A percentile compares a stretch with the other conserved stretches of the same genome.
phyloP scores from a whole-genome alignment of 108 stramenopile genomes.

The Nitzschia putrida region DNA sequence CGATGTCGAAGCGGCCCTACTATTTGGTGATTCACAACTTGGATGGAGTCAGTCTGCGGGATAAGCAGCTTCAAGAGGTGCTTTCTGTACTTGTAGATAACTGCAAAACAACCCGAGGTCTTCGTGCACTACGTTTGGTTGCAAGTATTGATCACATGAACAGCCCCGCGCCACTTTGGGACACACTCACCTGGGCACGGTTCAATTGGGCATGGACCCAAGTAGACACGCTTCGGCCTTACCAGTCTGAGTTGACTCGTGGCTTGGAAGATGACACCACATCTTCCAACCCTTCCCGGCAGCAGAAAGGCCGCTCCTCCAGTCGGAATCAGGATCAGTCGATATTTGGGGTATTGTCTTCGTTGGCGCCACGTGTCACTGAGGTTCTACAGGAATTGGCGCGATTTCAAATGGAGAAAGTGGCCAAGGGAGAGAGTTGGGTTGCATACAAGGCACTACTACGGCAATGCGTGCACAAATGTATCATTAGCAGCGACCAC shows the following conservation, averaged over 20 bases:
- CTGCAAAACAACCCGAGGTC: constrained; percentile 44
- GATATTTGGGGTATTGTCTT: constrained; percentile 42
- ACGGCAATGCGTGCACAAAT: constrained; percentile 51
- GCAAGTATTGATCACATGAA: constrained; percentile 79
- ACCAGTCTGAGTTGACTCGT: constrained; percentile 56
- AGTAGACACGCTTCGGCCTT: constrained; percentile 67
- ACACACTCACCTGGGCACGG: constrained; percentile 31
- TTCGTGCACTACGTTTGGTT: constrained; percentile 58
- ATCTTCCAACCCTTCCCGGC: background rate
- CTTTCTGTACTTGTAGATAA: constrained; percentile 55
- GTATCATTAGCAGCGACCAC: constrained; percentile 46
- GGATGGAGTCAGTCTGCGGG: constrained; percentile 63
- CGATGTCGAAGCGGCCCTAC: constrained; percentile 41
- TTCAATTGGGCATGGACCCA: constrained; percentile 61
- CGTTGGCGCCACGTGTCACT: constrained; percentile 59
- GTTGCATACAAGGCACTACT: constrained; percentile 44
- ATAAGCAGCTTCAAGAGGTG: constrained; percentile 52
- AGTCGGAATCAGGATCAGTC: constrained; percentile 19
- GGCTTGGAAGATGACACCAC: constrained; percentile 8
- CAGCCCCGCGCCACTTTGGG: constrained; percentile 56
- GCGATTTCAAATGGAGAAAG: constrained; percentile 44
- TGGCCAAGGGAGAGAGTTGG: constrained; percentile 8
- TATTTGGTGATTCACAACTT: constrained; percentile 76
- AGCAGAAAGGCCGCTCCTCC: background rate
- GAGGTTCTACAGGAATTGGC: constrained; percentile 68